Percentiles rank a stretch among this genome's conserved stretches.
phyloP scores from a whole-genome alignment of 139 green algal genomes.

The Haematococcus sp. region DNA sequence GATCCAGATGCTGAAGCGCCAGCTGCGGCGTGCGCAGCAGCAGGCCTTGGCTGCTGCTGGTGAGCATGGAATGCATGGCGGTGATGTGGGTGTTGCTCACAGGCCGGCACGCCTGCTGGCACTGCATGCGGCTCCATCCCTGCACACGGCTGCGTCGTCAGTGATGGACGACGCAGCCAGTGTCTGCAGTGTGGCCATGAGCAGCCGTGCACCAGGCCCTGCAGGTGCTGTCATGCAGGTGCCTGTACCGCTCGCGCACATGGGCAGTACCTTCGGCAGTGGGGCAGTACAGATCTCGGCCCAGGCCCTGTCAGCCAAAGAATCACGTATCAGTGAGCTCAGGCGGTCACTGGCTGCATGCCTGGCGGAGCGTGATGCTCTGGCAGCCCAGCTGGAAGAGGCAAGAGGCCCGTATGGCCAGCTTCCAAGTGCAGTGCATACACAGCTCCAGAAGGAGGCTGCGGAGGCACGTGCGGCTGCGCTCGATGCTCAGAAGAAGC shows the following conservation, averaged over 20 bases:
- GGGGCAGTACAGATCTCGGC: constrained; percentile 1
- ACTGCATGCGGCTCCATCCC: neutral
- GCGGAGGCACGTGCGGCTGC: neutral
- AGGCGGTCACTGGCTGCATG: constrained; percentile 23
- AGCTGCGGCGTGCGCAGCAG: constrained; percentile 13
- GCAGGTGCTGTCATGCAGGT: neutral
- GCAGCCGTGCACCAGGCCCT: neutral
- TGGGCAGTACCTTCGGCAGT: too few relatives aligned
- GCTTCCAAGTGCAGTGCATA: neutral
- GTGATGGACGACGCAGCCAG: neutral
- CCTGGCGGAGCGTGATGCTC: constrained; percentile 13
- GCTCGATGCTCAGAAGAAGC: constrained; percentile 8
- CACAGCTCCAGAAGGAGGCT: constrained; percentile 17
- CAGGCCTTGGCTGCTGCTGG: neutral
- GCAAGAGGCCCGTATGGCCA: neutral
- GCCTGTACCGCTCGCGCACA: neutral
- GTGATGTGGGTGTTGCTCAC: too few relatives aligned
- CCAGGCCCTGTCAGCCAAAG: constrained; percentile 18
- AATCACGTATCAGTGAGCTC: constrained; percentile 40
- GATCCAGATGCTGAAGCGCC: constrained; percentile 10
- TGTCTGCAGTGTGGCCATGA: neutral
- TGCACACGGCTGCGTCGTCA: neutral
- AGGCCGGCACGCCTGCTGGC: too few relatives aligned
- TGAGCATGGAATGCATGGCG: too few relatives aligned
- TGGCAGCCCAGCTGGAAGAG: constrained; percentile 16